A percentile compares a stretch with the other conserved stretches of the same genome.
phyloP scores from a whole-genome alignment of 2,329 filamentous ascomycete genomes.

The Cladophialophora yegresii region DNA sequence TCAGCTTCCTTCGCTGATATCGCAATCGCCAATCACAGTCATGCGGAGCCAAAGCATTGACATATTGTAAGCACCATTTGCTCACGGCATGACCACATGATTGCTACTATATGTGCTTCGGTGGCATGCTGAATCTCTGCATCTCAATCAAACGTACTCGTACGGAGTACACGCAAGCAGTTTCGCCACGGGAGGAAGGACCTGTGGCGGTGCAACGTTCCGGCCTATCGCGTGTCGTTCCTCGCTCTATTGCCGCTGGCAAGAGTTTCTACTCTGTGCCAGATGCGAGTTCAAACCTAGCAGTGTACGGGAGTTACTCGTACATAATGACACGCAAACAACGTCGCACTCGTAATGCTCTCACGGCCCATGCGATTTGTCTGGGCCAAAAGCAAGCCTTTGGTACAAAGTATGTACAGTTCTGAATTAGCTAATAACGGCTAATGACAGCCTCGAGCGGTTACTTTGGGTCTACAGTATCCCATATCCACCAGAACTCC shows the following conservation, averaged over 20 bases:
- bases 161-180: neutral
- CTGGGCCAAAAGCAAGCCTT: neutral
- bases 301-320: neutral
- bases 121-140: neutral
- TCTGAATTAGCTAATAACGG: slow-evolving; percentile 5
- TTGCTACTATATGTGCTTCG: neutral
- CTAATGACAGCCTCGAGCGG: neutral
- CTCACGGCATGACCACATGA: neutral
- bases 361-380: neutral
- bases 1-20: neutral
- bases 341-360: neutral
- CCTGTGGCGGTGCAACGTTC: slow-evolving; percentile 7
- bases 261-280: neutral
- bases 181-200: slow-evolving; percentile 1
- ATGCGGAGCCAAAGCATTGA: neutral
- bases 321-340: neutral
- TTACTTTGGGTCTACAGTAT: neutral
- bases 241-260: neutral
- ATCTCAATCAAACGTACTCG: neutral
- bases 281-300: neutral
- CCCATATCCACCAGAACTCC: neutral
- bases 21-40: neutral
- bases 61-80: neutral
- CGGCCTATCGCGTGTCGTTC: neutral
- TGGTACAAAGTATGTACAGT: slow-evolving; percentile 9